phyloP scores from a whole-genome alignment of 352 stramenopile genomes.

The Stephanocyclus meneghinianus region DNA sequence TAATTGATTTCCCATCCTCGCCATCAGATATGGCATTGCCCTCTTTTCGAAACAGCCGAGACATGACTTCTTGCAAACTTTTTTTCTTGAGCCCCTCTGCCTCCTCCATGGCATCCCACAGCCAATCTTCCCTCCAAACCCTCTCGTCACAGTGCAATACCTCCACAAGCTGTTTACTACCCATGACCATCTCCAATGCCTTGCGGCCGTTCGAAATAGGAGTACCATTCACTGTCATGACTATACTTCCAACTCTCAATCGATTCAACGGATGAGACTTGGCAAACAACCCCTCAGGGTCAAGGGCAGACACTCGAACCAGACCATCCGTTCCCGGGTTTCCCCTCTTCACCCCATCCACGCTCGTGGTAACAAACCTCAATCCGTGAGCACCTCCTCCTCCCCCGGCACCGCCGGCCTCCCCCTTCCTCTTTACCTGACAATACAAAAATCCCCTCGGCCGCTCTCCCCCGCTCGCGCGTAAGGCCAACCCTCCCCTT shows the following conservation, averaged over 20 bases:
- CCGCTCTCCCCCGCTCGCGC: constrained; percentile 18
- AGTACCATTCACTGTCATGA: constrained; percentile 33
- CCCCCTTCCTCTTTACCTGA: constrained; percentile 37
- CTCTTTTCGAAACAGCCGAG: constrained; percentile 14
- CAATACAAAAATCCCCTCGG: constrained; percentile 39
- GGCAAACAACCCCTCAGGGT: constrained; percentile 32
- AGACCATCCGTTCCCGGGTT: constrained; percentile 24
- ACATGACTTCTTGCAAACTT: constrained; percentile 3
- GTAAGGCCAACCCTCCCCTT: constrained; percentile 24
- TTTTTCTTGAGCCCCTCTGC: constrained; percentile 3
- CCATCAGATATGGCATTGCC: constrained; percentile 1
- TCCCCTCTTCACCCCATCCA: constrained; percentile 27
- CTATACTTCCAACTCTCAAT: constrained; percentile 27
- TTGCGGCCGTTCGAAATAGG: constrained; percentile 26
- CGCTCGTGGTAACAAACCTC: constrained; percentile 33
- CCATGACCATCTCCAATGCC: constrained; percentile 41
- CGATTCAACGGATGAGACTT: constrained; percentile 39
- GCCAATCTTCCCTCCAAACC: constrained; percentile 37
- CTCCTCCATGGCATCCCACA: constrained; percentile 24
- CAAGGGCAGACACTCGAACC: constrained; percentile 32
- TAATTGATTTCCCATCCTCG: constrained; percentile 1
- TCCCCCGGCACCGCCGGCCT: constrained; percentile 1
- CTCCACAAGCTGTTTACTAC: constrained; percentile 30
- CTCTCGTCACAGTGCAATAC: constrained; percentile 43
- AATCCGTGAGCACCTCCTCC: constrained; percentile 19